Percentiles rank a stretch among this genome's conserved stretches.
Conservation (phyloP, 352 stramenopile species). For the Phytopythium aichiense region DNA sequence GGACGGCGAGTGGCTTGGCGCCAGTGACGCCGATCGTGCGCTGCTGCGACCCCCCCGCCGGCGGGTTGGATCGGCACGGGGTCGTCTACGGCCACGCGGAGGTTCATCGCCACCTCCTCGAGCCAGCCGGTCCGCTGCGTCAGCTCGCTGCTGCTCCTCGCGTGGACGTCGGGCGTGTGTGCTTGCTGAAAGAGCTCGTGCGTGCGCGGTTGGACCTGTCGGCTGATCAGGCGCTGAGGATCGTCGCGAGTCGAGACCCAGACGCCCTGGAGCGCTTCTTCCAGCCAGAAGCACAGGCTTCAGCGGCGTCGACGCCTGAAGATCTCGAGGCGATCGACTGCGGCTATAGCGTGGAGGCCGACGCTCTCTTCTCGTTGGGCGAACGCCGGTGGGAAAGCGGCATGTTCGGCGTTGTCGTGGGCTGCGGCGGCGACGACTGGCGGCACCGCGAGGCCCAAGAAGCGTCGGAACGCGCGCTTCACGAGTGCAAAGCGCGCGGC, state of each 20-base stretch:
- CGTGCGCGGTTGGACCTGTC: slow-evolving; percentile 13
- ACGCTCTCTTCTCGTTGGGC: slow-evolving; percentile 1
- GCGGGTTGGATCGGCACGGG: slow-evolving; percentile 2
- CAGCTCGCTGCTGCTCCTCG: neutral
- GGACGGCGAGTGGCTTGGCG: slow-evolving; percentile 41
- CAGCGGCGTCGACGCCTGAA: neutral
- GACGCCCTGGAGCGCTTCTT: slow-evolving; percentile 15
- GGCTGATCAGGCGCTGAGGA: slow-evolving; percentile 26
- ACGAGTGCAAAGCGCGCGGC: neutral
- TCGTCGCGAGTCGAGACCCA: slow-evolving; percentile 26
- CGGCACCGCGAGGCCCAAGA: neutral
- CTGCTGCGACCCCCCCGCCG: slow-evolving; percentile 14
- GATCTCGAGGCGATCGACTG: neutral
- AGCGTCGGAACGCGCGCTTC: neutral
- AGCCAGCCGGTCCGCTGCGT: neutral
- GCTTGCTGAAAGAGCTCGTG: slow-evolving; percentile 20
- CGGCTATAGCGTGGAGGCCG: neutral
- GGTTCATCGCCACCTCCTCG: neutral
- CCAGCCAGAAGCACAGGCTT: neutral
- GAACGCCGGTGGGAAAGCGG: neutral
- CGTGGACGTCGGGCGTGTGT: neutral
- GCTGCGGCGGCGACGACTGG: neutral
- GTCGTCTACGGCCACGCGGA: slow-evolving; percentile 20
- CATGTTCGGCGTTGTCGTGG: neutral
- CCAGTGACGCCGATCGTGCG: slow-evolving; percentile 41